Base-by-base conservation (phyloP, 352 stramenopile genomes). In the Aphanomyces astaci region DNA sequence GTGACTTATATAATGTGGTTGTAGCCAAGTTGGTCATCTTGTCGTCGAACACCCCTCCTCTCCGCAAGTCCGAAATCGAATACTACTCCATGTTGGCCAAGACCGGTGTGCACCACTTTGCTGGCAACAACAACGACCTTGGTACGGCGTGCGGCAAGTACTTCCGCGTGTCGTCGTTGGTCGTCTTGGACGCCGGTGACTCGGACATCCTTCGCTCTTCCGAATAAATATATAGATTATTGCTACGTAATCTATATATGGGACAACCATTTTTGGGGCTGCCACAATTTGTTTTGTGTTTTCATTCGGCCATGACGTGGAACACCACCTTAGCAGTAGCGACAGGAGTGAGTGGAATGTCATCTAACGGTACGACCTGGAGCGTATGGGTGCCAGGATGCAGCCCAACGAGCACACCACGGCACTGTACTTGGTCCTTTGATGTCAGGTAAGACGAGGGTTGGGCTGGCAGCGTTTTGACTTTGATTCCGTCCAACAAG, bases 21-120 rank as follows among this genome's bases (percentile, higher is more conserved):
- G 27, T 69, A 85, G 90, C 96, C 64, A 99, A 99, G 88, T 85
- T 99, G 66, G 86, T 99, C 43, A 85, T 99, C 64, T 94, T 99
- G 74, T 85, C 95, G 45, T 97, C 86, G 73, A 99, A 99, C 90
- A 98, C 93, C 76, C 97, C 96, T 49, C 94, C 96, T 46, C 85
- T 99, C 60, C 88, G 96, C 77, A 99, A 99, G 90, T 99, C 95
- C 40, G 96, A 99, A 81, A 86, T 99, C 76, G 97, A 99, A 84
- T 99, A 99, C 91, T 98, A 99, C 84, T 98, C 97, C 71, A 99
- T 99, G 96, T 90, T 99, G 66, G 95, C 94, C 76, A 99, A 99
- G 91, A 97, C 87, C 60, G 84, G 84, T 48, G 97, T 99, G 69
- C 96, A 99, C 86, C 97, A 99, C 87, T 99, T 99, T 80, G 79